A percentile compares a stretch with the other conserved stretches of the same genome.
phyloP scores from a whole-genome alignment of 768 basidiomycete species.

The Psilocybe cubensis region DNA sequence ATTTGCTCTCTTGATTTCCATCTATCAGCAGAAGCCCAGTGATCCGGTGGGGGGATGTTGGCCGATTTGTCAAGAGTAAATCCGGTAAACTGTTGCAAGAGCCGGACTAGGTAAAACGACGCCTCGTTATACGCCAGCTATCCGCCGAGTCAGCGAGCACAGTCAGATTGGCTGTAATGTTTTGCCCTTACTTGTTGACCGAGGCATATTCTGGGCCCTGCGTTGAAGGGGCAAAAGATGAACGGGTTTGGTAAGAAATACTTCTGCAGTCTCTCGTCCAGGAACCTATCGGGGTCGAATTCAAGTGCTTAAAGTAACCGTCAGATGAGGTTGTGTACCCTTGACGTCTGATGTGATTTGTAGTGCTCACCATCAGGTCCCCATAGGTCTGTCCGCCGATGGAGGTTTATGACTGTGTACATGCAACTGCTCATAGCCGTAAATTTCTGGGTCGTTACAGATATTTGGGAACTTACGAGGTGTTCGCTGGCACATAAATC shows the following conservation, averaged over 20 bases:
- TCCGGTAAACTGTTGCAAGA: conserved; percentile 51
- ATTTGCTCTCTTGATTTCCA: conserved; percentile 44
- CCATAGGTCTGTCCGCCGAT: conserved; percentile 53
- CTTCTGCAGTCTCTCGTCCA: conserved; percentile 50
- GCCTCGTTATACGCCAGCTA: conserved; percentile 59
- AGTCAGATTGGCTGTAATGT: neutral
- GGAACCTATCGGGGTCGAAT: conserved; percentile 62
- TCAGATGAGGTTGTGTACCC: neutral
- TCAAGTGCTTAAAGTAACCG: conserved; percentile 32
- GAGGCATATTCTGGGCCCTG: conserved; percentile 40
- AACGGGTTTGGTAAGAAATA: conserved; percentile 48
- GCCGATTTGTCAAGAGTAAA: conserved; percentile 45
- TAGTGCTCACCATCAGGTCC: conserved; percentile 48
- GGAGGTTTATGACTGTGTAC: conserved; percentile 48
- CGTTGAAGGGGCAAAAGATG: conserved; percentile 45
- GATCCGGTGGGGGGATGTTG: conserved; percentile 42
- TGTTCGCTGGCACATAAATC: neutral
- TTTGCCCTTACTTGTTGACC: conserved; percentile 39
- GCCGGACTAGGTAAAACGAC: conserved; percentile 55
- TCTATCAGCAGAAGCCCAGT: conserved; percentile 39
- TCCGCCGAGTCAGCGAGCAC: neutral
- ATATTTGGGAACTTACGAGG: conserved; percentile 10
- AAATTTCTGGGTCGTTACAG: neutral
- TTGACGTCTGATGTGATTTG: neutral
- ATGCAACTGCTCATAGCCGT: conserved; percentile 1